Percentiles rank a stretch among this genome's conserved stretches.
These are phyloP conservation scores for Eimeria zaria DNA, from an alignment of 169 alveolate genomes.

Conservation along the genomic window DNA sequence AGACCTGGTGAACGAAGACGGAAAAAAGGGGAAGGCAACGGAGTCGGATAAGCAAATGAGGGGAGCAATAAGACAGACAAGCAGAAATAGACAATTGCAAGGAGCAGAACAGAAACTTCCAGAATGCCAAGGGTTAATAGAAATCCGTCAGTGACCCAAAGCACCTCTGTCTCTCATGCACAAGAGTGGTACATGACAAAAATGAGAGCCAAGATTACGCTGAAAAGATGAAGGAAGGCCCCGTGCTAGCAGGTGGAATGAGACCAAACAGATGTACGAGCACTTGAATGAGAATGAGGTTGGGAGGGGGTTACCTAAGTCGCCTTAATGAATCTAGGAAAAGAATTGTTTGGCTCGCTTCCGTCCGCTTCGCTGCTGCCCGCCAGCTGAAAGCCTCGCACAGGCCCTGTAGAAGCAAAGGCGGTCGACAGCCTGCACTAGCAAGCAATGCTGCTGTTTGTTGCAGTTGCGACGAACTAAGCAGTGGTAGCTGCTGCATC, in stretches of 20 bases:
- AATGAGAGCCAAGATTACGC: not conserved
- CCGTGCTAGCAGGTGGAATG: not conserved
- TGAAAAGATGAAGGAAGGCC: not conserved
- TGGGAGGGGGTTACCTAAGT: not conserved
- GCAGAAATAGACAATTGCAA: not conserved
- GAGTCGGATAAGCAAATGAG: not conserved
- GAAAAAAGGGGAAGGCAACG: not conserved
- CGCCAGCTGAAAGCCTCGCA: conserved; percentile 72
- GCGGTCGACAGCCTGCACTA: conserved; percentile 64
- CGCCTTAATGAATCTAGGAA: conserved; percentile 56
- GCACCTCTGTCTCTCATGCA: not conserved
- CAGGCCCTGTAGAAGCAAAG: conserved; percentile 58
- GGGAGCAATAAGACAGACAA: not conserved
- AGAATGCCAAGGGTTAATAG: not conserved
- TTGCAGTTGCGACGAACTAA: conserved; percentile 47
- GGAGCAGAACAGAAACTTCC: not conserved
- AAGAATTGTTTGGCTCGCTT: conserved; percentile 26
- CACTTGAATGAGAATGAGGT: not conserved
- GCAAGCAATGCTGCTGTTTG: conserved; percentile 44
- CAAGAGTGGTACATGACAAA: not conserved
- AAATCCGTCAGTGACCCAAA: not conserved
- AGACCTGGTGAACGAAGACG: not conserved
- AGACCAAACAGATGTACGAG: not conserved
- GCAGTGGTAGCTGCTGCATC: conserved; percentile 41
- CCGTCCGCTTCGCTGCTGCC: conserved; percentile 44